These are phyloP conservation scores for Polyporus tsugae DNA, from an alignment of 1,284 basidiomycete species.

Conservation along the genomic window DNA sequence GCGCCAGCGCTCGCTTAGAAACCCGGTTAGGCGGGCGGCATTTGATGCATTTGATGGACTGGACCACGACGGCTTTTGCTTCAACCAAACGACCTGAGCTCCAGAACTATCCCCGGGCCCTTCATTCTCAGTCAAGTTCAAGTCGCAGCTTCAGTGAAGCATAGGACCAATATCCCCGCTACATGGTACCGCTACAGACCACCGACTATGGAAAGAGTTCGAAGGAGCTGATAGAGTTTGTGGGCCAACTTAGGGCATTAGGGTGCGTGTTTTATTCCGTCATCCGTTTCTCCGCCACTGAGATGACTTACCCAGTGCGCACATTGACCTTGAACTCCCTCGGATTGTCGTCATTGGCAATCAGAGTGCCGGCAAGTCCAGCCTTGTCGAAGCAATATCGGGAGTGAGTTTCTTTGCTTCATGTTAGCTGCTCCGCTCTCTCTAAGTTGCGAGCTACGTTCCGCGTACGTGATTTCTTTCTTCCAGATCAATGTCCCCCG, in stretches of 20 bases:
- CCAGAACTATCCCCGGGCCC: too few relatives aligned
- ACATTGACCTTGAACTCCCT: conserved; percentile 39
- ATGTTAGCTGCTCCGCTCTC: background rate
- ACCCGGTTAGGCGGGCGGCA: too few relatives aligned
- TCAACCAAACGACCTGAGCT: too few relatives aligned
- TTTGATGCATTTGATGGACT: too few relatives aligned
- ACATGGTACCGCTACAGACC: conserved; percentile 8
- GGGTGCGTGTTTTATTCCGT: conserved; percentile 43
- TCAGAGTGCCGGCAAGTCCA: conserved; percentile 51
- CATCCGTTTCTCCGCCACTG: background rate
- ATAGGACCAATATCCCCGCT: background rate
- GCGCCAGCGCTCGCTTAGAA: too few relatives aligned
- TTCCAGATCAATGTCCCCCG: conserved; percentile 35
- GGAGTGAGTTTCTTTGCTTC: conserved; percentile 49
- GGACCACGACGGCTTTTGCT: too few relatives aligned
- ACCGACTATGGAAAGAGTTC: conserved; percentile 55
- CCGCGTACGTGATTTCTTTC: too few relatives aligned
- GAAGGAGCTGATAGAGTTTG: conserved; percentile 55
- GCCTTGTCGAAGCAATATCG: conserved; percentile 61
- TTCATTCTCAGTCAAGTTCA: too few relatives aligned
- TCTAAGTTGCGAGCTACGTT: background rate
- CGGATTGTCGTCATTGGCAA: conserved; percentile 42
- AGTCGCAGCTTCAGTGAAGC: too few relatives aligned
- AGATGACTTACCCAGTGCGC: conserved; percentile 30
- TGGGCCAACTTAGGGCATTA: conserved; percentile 53